Conservation (phyloP, 2,329 filamentous ascomycete genomes). For the Aureobasidium sp. region DNA sequence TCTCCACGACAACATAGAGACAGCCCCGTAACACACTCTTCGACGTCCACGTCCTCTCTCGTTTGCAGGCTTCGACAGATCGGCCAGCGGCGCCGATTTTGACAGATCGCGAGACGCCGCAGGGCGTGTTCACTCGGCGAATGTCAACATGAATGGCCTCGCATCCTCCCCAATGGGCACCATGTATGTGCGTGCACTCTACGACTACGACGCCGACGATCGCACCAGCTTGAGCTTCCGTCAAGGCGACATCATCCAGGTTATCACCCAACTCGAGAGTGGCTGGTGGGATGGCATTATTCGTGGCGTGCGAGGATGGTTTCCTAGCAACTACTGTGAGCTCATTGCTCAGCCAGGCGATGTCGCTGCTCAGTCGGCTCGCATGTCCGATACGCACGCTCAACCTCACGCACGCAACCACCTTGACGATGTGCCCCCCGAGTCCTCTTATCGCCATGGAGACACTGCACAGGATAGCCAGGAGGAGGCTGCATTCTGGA, state of each 20-base stretch:
- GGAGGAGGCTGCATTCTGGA: slow-evolving; percentile 94
- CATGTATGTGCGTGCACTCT: slow-evolving; percentile 91
- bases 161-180: slow-evolving; percentile 45
- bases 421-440: slow-evolving; percentile 11
- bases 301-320: slow-evolving; percentile 94
- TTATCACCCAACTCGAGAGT: slow-evolving; percentile 95
- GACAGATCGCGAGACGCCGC: background rate
- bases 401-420: slow-evolving; percentile 23
- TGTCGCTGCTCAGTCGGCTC: slow-evolving; percentile 39
- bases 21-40: background rate
- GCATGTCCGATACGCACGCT: slow-evolving; percentile 49
- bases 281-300: slow-evolving; percentile 99
- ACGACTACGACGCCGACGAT: slow-evolving; percentile 97
- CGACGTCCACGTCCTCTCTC: background rate
- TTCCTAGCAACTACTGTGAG: slow-evolving; percentile 97
- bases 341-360: slow-evolving; percentile 73
- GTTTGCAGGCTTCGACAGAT: background rate
- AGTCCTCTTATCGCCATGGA: slow-evolving; percentile 60
- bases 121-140: slow-evolving; percentile 3
- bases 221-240: slow-evolving; percentile 94
- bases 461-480: slow-evolving; percentile 54
- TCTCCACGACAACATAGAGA: background rate
- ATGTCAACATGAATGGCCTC: slow-evolving; percentile 44
- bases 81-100: background rate
- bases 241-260: slow-evolving; percentile 94